Evolutionary conservation across 176 grass and related monocot genomes (phyloP).

Genomic region (sorghum (Sorghum bicolor)): DNA sequence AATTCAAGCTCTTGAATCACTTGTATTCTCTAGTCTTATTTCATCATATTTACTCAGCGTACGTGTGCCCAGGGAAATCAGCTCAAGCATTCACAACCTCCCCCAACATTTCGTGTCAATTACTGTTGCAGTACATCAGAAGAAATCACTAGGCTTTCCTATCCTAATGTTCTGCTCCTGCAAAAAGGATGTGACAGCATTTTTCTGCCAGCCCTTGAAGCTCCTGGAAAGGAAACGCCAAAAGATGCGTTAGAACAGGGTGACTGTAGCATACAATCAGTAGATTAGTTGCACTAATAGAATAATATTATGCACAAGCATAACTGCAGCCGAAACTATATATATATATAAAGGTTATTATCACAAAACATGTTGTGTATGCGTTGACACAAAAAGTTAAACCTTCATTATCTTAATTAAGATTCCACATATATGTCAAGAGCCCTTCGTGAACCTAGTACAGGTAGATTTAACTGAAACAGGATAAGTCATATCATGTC

Average conservation of each 20-base stretch:
- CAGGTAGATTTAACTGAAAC: background rate
- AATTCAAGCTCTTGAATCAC: background rate
- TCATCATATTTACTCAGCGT: slow-evolving; percentile 8
- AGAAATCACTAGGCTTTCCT: slow-evolving; percentile 79
- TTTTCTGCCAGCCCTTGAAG: slow-evolving; percentile 97
- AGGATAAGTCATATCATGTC: background rate
- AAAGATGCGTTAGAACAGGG: background rate
- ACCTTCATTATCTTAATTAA: background rate
- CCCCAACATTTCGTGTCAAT: background rate
- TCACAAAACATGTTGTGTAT: background rate
- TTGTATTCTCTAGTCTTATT: background rate
- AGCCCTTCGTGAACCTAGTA: background rate
- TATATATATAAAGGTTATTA: background rate
- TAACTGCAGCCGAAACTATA: background rate
- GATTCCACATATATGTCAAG: background rate
- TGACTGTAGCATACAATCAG: background rate
- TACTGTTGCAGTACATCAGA: slow-evolving; percentile 17
- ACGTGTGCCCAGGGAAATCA: background rate
- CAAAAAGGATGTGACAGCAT: slow-evolving; percentile 69
- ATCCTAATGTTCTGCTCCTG: slow-evolving; percentile 68
- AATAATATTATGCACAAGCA: background rate
- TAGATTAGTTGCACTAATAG: background rate
- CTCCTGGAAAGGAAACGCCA: slow-evolving; percentile 50
- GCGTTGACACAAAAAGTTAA: background rate
- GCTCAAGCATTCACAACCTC: background rate